phyloP scores from a whole-genome alignment of 805 yeast genomes.

The Metschnikowia borealis region DNA sequence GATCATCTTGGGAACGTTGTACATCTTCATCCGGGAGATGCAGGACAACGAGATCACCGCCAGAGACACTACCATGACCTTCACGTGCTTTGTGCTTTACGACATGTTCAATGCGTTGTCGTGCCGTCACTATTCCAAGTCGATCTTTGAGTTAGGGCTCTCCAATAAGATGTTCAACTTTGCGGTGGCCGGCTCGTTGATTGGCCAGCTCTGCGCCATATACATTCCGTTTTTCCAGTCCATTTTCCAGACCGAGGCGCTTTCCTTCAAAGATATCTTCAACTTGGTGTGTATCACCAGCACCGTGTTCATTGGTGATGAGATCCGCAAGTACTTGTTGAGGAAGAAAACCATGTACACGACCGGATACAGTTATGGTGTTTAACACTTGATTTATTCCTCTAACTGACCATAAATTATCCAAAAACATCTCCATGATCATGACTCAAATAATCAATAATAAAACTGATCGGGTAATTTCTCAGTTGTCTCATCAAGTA shows the following conservation, averaged over 20 bases:
- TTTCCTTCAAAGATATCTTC: constrained; percentile 63
- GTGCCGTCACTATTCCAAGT: constrained; percentile 84
- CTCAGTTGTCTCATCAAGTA: no score
- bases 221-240: constrained; percentile 90
- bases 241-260: constrained; percentile 92
- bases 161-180: constrained; percentile 86
- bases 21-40: constrained; percentile 84
- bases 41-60: constrained; percentile 76
- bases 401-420: not conserved
- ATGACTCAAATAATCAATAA: not conserved
- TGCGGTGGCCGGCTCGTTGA: constrained; percentile 81
- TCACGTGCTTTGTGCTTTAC: constrained; percentile 91
- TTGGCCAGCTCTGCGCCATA: constrained; percentile 91
- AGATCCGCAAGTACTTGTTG: constrained; percentile 55
- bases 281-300: constrained; percentile 65
- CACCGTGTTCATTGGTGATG: constrained; percentile 83
- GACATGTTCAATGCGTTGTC: constrained; percentile 97
- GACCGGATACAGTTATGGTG: constrained; percentile 15
- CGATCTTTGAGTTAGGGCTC: constrained; percentile 77
- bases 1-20: constrained; percentile 81
- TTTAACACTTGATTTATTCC: not conserved
- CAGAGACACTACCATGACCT: constrained; percentile 98
- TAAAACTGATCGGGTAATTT: not conserved
- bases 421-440: no score
- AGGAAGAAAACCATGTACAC: constrained; percentile 19